Base-by-base conservation (phyloP, 371 early-diverging fungal genomes). In the Mucor plumbeus region DNA sequence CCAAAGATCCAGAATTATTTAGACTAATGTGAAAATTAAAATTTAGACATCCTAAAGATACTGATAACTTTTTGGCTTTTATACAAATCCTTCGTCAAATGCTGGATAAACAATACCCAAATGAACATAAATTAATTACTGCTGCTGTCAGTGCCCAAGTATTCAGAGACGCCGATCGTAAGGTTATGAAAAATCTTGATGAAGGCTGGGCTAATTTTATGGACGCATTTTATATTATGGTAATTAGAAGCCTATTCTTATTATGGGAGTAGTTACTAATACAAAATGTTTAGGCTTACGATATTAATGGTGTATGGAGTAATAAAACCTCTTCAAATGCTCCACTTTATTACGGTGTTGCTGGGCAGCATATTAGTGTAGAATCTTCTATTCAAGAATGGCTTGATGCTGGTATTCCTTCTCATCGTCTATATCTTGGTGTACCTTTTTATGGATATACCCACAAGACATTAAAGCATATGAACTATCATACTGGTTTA, bases 181-280 rank as follows among this genome's bases (percentile, higher is more conserved):
- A 70, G 4, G 54, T 62, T 13, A 65, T 61, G 1, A 33, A 34
- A 15, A 54, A 48, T 26, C 62, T 76, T 5, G 70, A 64, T 17
- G 50, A 43, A 2, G 80, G 71, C 41, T 88, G 85, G 70, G 81
- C 85, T 59, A 78, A 85, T 61, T 79, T 69, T 19, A 79, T 91
- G 11, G 85, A 88, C 67, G 85, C 78, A 41, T 83, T 90, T 43
- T 84, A 85, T 39, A 74, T 92, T 34, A 84, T 90, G 88, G 80
- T 83, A 40, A 53, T 34, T 48, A 53, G 50, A 50, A 50, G 50
- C 26, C 4, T 13, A 21, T 19, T 10, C 7, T 19, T 17, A 17
- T 7, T 19, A 50, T 11, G 26, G 26, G 10, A 11, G 48, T 4
- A 38, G 7, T 2, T 11, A 50, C 19, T 21, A 10, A 50, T 19